A percentile compares a stretch with the other conserved stretches of the same genome.
Conservation (phyloP, 1,284 basidiomycete genomes). For the Takashimella koratensis region DNA sequence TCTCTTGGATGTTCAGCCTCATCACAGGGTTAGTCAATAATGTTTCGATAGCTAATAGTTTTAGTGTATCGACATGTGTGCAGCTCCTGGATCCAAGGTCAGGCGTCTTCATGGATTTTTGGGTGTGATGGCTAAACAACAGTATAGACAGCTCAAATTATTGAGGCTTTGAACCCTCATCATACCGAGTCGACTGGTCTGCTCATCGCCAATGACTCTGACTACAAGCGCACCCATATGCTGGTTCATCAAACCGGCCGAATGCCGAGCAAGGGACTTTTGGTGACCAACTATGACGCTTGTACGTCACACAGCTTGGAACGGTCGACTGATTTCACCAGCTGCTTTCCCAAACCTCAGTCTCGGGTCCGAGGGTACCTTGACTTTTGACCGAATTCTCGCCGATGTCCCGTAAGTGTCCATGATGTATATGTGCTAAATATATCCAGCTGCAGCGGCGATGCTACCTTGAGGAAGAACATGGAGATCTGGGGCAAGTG, state of each 20-base stretch:
- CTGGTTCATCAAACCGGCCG: slow-evolving; percentile 97
- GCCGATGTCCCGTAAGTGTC: slow-evolving; percentile 83
- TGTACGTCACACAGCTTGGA: slow-evolving; percentile 40
- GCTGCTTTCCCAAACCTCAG: slow-evolving; percentile 69
- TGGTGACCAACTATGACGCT: slow-evolving; percentile 96
- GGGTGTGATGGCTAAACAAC: too few species aligned
- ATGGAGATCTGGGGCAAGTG: slow-evolving; percentile 92
- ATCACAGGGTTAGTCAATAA: slow-evolving; percentile 63
- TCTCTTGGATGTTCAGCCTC: slow-evolving; percentile 87
- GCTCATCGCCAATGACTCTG: slow-evolving; percentile 53
- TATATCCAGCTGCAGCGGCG: slow-evolving; percentile 66
- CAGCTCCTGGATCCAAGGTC: slow-evolving; percentile 96
- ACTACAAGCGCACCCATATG: slow-evolving; percentile 91
- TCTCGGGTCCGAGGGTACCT: slow-evolving; percentile 45
- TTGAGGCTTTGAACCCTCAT: slow-evolving; percentile 49
- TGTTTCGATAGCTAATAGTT: neutral
- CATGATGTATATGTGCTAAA: neutral
- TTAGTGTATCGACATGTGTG: slow-evolving; percentile 95
- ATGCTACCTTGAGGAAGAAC: slow-evolving; percentile 95
- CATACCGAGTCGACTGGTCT: slow-evolving; percentile 43
- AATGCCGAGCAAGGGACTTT: slow-evolving; percentile 83
- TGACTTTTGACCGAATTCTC: slow-evolving; percentile 89
- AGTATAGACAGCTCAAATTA: slow-evolving; percentile 45
- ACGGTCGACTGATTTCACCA: neutral
- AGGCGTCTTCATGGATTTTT: too few species aligned